Evolutionary conservation across 192 early-diverging fungal genomes (phyloP).

Genomic region (Piromyces finnis): DNA sequence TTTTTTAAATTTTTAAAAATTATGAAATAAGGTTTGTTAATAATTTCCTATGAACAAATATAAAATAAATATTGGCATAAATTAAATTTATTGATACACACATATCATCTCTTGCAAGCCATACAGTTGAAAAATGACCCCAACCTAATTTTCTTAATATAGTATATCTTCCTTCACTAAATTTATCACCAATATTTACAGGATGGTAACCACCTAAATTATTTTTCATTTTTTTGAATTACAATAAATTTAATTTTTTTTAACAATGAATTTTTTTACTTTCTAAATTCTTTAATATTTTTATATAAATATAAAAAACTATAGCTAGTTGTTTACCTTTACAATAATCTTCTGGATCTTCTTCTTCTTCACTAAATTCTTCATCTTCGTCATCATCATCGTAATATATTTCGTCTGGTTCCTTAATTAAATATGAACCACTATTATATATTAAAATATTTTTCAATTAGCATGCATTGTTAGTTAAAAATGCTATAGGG

Average conservation of each 20-base stretch:
- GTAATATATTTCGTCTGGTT: not conserved
- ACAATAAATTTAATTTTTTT: not conserved
- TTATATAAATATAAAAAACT: too few species aligned
- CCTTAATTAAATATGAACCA: not conserved
- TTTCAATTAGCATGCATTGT: too few species aligned
- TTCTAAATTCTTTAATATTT: not conserved
- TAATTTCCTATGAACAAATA: too few species aligned
- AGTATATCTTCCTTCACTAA: conserved; percentile 61
- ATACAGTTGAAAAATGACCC: conserved; percentile 98
- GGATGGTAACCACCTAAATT: conserved; percentile 72
- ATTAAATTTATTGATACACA: too few species aligned
- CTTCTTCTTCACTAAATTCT: conserved; percentile 40
- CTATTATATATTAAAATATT: not conserved
- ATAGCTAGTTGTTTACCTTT: conserved; percentile 45
- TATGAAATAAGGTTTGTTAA: too few species aligned
- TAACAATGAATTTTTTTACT: not conserved
- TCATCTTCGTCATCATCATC: conserved; percentile 9
- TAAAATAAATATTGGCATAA: too few species aligned
- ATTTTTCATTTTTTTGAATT: not conserved
- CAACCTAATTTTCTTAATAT: conserved; percentile 88
- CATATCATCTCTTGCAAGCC: conserved; percentile 68
- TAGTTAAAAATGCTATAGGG: too few species aligned
- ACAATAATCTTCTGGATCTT: conserved; percentile 77
- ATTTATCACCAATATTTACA: conserved; percentile 61
- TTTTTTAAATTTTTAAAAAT: too few species aligned